These are phyloP conservation scores for Simplicillium sp. DNA, from an alignment of 2,329 filamentous ascomycete genomes.

Conservation along the genomic window DNA sequence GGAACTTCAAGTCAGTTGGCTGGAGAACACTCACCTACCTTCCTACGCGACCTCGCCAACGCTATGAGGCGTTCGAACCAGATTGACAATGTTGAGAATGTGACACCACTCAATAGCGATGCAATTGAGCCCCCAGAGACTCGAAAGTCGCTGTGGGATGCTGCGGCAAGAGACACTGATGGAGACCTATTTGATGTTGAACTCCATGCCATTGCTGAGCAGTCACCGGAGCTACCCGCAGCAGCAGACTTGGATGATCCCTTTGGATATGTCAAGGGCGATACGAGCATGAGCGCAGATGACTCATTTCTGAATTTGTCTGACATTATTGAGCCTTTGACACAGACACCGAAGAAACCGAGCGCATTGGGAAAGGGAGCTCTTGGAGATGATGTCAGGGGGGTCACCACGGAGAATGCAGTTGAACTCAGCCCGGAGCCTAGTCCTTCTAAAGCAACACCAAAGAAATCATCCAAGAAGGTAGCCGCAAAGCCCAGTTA, in stretches of 20 bases:
- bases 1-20: slow-evolving; percentile 79
- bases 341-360: too few species aligned
- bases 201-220: slow-evolving; percentile 46
- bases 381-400: too few species aligned
- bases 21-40: slow-evolving; percentile 59
- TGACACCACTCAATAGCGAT: slow-evolving; percentile 28
- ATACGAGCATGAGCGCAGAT: slow-evolving; percentile 6
- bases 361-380: too few species aligned
- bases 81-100: slow-evolving; percentile 27
- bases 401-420: too few species aligned
- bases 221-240: slow-evolving; percentile 20
- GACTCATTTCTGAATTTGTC: slow-evolving; percentile 14
- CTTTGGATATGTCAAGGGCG: slow-evolving; percentile 25
- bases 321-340: slow-evolving; percentile 11
- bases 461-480: too few species aligned
- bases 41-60: slow-evolving; percentile 51
- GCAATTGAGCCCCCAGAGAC: slow-evolving; percentile 19
- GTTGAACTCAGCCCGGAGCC: background rate
- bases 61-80: slow-evolving; percentile 51
- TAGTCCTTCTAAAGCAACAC: background rate
- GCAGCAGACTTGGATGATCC: slow-evolving; percentile 20
- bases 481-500: slow-evolving; percentile 34
- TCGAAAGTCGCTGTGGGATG: slow-evolving; percentile 54
- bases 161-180: slow-evolving; percentile 55
- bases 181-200: slow-evolving; percentile 56